Percentiles rank a stretch among this genome's conserved stretches.
These are phyloP conservation scores for Madurella fahalii DNA, from an alignment of 2,329 filamentous ascomycete genomes.

Conservation along the genomic window DNA sequence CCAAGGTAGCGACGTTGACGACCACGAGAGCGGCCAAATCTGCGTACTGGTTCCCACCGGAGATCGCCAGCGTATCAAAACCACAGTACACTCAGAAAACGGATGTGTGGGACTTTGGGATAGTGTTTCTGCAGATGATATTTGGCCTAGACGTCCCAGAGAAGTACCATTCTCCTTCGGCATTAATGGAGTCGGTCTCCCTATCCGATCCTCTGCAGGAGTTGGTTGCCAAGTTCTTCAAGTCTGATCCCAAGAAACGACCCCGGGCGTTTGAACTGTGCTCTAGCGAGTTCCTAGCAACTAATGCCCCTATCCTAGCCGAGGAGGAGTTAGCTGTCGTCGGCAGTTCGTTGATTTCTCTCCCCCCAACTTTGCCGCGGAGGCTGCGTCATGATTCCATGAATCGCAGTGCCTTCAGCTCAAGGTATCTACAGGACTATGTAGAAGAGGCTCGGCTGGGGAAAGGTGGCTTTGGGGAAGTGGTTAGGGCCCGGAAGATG, in stretches of 20 bases:
- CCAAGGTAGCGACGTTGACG: slow-evolving; percentile 49
- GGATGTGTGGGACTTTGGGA: slow-evolving; percentile 92
- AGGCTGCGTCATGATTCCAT: slow-evolving; percentile 61
- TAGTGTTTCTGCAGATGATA: slow-evolving; percentile 89
- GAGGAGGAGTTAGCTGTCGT: slow-evolving; percentile 41
- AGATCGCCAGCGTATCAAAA: slow-evolving; percentile 61
- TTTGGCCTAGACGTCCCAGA: slow-evolving; percentile 75
- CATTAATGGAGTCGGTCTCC: slow-evolving; percentile 65
- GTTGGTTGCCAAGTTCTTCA: slow-evolving; percentile 79
- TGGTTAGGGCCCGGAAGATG: slow-evolving; percentile 92
- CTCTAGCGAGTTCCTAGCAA: slow-evolving; percentile 63
- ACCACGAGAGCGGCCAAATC: slow-evolving; percentile 63
- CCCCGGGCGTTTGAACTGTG: slow-evolving; percentile 73
- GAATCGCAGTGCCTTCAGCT: slow-evolving; percentile 51
- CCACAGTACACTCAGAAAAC: slow-evolving; percentile 70
- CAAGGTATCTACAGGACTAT: slow-evolving; percentile 84
- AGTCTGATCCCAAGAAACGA: slow-evolving; percentile 75
- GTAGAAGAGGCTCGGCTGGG: slow-evolving; percentile 84
- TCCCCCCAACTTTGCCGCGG: slow-evolving; percentile 42
- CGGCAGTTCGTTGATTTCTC: slow-evolving; percentile 40
- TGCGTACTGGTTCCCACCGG: slow-evolving; percentile 78
- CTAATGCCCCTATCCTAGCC: slow-evolving; percentile 56
- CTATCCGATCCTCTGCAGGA: slow-evolving; percentile 75
- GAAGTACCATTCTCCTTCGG: slow-evolving; percentile 74
- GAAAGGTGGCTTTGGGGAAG: slow-evolving; percentile 92